A percentile compares a stretch with the other conserved stretches of the same genome.
Conservation (phyloP, 345 rosid genomes). For the Ailanthus altissimus region DNA sequence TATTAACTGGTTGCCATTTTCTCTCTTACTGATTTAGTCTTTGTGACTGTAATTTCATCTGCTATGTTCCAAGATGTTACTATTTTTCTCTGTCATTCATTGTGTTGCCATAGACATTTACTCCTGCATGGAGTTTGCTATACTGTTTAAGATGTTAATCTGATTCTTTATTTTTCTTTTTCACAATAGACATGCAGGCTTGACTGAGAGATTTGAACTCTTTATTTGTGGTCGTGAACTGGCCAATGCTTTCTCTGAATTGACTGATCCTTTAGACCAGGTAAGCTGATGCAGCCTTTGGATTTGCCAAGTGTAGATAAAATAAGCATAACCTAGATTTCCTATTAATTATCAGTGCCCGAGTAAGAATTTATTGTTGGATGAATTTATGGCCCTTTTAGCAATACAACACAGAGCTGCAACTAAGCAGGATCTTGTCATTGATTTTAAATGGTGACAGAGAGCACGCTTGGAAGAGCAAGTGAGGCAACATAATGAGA, state of each 20-base stretch:
- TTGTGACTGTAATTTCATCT: not conserved
- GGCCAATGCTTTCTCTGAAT: slow-evolving; percentile 95
- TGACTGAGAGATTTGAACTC: slow-evolving; percentile 96
- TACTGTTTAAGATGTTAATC: not conserved
- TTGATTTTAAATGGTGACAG: slow-evolving; percentile 41
- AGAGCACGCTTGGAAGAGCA: slow-evolving; percentile 91
- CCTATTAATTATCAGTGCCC: not conserved
- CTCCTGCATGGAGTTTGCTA: not conserved
- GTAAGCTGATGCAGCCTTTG: slow-evolving; percentile 34
- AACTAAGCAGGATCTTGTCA: not conserved
- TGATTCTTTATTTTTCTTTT: slow-evolving; percentile 4
- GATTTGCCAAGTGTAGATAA: slow-evolving; percentile 1
- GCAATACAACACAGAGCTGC: not conserved
- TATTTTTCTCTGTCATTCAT: not conserved
- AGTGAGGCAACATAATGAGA: slow-evolving; percentile 84
- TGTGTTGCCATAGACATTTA: not conserved
- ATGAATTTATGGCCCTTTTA: not conserved
- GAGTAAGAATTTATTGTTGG: not conserved
- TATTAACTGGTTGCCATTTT: not conserved
- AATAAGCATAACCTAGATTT: not conserved
- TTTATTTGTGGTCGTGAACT: slow-evolving; percentile 94
- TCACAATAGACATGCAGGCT: slow-evolving; percentile 51
- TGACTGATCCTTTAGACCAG: slow-evolving; percentile 96
- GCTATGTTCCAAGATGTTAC: not conserved
- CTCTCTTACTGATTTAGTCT: not conserved